A percentile compares a stretch with the other conserved stretches of the same genome.
phyloP scores from a whole-genome alignment of 352 stramenopile species.

The Phytophthora vignae region DNA sequence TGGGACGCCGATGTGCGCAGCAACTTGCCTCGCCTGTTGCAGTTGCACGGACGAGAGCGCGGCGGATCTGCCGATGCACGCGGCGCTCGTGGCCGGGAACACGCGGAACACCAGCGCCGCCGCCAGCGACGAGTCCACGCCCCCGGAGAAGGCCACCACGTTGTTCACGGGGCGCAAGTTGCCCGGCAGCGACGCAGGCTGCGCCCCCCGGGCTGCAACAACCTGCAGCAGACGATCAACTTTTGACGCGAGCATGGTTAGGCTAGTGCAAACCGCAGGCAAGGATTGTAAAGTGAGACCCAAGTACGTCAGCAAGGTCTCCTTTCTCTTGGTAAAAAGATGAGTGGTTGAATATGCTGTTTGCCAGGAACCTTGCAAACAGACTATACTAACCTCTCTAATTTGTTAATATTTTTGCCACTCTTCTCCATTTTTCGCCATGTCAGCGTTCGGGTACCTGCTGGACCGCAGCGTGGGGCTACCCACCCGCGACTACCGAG shows the following conservation, averaged over 20 bases:
- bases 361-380: background rate
- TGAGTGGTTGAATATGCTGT: conserved; percentile 9
- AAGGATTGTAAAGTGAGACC: background rate
- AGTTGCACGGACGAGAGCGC: conserved; percentile 91
- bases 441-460: conserved; percentile 62
- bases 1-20: conserved; percentile 87
- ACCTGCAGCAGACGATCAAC: conserved; percentile 52
- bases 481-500: conserved; percentile 47
- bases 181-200: background rate
- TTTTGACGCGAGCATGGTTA: conserved; percentile 35
- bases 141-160: conserved; percentile 94
- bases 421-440: background rate
- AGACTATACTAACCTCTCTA: background rate
- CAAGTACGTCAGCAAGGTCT: background rate
- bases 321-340: background rate
- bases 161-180: conserved; percentile 49
- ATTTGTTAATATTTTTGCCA: background rate
- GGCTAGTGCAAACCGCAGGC: background rate
- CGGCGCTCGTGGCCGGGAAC: conserved; percentile 81
- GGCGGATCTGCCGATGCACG: conserved; percentile 94
- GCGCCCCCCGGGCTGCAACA: conserved; percentile 44
- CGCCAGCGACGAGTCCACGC: conserved; percentile 96
- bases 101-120: conserved; percentile 90
- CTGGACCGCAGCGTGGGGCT: conserved; percentile 63
- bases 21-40: conserved; percentile 86